Conservation (phyloP, 257 asterid species). For the Echites panduratus region DNA sequence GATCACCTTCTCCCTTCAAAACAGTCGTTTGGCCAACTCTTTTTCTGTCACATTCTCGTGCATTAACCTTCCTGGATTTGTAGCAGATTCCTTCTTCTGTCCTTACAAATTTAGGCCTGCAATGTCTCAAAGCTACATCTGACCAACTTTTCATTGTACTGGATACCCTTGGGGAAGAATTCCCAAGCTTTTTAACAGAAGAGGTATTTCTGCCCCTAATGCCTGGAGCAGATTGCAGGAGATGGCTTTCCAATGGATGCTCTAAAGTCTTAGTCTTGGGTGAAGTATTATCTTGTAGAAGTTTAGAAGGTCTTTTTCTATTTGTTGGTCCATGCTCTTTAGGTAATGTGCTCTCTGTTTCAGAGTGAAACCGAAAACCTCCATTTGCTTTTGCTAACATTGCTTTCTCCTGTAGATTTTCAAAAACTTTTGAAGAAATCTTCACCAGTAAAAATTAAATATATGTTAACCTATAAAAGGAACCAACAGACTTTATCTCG, state of each 20-base stretch:
- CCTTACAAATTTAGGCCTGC: background rate
- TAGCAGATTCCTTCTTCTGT: slow-evolving; percentile 13
- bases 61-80: slow-evolving; percentile 17
- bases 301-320: slow-evolving; percentile 25
- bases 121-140: slow-evolving; percentile 3
- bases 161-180: slow-evolving; percentile 10
- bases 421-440: background rate
- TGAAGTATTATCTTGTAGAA: slow-evolving; percentile 9
- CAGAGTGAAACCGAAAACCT: slow-evolving; percentile 12
- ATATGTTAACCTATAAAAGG: background rate
- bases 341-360: slow-evolving; percentile 17
- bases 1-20: slow-evolving; percentile 15
- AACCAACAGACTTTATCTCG: background rate
- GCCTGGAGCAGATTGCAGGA: slow-evolving; percentile 15
- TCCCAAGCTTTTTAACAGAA: slow-evolving; percentile 19
- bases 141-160: slow-evolving; percentile 14
- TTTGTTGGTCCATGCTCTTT: slow-evolving; percentile 5
- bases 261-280: slow-evolving; percentile 4
- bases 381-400: background rate
- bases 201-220: slow-evolving; percentile 15
- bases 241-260: background rate
- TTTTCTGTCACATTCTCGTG: slow-evolving; percentile 19
- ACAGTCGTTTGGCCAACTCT: slow-evolving; percentile 14
- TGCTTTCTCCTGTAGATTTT: slow-evolving; percentile 13
- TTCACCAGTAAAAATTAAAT: background rate